Base-by-base conservation (phyloP, 768 basidiomycete genomes). In the Hirschioporus abietinus region DNA sequence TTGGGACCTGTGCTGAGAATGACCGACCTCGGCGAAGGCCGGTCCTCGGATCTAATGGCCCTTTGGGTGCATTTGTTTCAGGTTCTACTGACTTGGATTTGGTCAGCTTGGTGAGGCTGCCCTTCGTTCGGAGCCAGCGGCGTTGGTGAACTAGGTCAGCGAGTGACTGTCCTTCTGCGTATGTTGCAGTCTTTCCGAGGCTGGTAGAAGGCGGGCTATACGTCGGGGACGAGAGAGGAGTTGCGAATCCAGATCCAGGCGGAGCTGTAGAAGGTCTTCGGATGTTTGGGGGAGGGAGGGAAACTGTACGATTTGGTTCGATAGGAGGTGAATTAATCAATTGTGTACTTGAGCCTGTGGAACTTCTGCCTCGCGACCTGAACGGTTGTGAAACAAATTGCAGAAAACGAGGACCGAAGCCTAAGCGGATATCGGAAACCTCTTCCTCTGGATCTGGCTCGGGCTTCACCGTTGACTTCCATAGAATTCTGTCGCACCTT, bases 401-500 rank as follows among this genome's bases (percentile, higher is more conserved):
- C 26, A 84, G 79, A 63, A 89, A 79, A 52, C 81, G 80, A 27
- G 78, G 83, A n/a, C 82, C 78, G 34, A 81, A 75, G 42, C 79
- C 72, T 59, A 72, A 63, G 63, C 72, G 60, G 58, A 73, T 70
- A 42, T 73, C 71, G 63, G 73, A 35, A n/a, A 77, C 76, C 10
- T 81, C 79, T 18, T 77, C 78, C 36, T 80, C 82, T 9, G 77
- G 74, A 26, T 81, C 78, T 0, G 78, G 76, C 15, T 81, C 81
- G 18, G 82, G 83, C 34, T 78, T 72, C 26, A 90, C 80, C 0
- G 88, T 92, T 6, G 89, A 83, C 75, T 92, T 94, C 87, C 88
- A 93, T 5, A 94, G 76, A 60, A 94, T 91, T 23, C 92, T 86
- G 74, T 94, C 92, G 72, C 92, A 94, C 90, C 90, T 91, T 64